Conservation (phyloP, 176 grass and related monocot species). For the Rhynchospora pubera region DNA sequence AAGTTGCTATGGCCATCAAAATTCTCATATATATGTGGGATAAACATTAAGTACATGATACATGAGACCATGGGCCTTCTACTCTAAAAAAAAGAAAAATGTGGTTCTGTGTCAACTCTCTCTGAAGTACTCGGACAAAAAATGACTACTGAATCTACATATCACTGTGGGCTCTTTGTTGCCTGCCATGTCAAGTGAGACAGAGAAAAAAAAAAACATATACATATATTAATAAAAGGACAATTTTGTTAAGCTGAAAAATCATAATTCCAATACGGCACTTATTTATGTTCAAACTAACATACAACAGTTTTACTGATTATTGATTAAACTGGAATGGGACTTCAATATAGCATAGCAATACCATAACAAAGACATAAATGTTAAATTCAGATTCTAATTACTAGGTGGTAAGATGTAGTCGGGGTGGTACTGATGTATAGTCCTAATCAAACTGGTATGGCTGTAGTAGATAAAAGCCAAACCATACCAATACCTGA, state of each 20-base stretch:
- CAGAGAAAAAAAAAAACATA: not conserved
- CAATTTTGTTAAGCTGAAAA: not conserved
- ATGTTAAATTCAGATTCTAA: not conserved
- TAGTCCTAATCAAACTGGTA: not conserved
- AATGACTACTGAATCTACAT: not conserved
- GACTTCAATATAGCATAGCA: not conserved
- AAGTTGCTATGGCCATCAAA: not conserved
- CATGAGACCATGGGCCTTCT: conserved; percentile 1
- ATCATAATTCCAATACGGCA: not conserved
- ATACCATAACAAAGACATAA: not conserved
- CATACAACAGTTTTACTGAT: not conserved
- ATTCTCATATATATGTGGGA: not conserved
- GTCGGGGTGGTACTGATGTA: not conserved
- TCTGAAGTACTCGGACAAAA: not conserved
- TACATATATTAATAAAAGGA: not conserved
- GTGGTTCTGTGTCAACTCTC: not conserved
- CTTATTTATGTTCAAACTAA: not conserved
- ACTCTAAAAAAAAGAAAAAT: not conserved
- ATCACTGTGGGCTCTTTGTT: not conserved
- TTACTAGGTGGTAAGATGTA: not conserved
- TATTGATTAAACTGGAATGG: not conserved
- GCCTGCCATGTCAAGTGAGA: conserved; percentile 3
- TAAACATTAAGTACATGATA: conserved; percentile 1
- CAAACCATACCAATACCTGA: not conserved
- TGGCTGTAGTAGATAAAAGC: not conserved